Percentiles rank a stretch among this genome's conserved stretches.
phyloP scores from a whole-genome alignment of 768 basidiomycete genomes.

The Rubroboletus satanas region DNA sequence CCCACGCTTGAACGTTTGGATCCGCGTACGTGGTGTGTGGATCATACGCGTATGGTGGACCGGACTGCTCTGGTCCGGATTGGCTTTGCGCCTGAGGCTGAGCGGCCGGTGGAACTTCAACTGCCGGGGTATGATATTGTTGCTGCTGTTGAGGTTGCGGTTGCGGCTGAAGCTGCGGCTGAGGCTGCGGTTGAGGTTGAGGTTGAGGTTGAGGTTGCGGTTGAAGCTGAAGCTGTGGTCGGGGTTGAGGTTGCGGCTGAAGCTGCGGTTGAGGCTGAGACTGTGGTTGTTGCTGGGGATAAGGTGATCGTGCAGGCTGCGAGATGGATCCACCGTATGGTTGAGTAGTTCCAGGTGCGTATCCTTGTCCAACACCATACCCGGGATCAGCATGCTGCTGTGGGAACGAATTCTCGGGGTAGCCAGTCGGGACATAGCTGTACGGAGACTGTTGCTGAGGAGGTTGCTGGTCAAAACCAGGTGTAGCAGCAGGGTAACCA shows the following conservation, averaged over 20 bases:
- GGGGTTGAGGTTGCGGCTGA: slow-evolving; percentile 29
- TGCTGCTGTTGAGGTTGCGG: slow-evolving; percentile 30
- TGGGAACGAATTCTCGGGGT: slow-evolving; percentile 25
- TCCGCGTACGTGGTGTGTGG: slow-evolving; percentile 68
- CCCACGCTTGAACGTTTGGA: slow-evolving; percentile 83
- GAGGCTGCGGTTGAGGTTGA: slow-evolving; percentile 12
- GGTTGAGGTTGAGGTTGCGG: slow-evolving; percentile 14
- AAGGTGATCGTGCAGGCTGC: slow-evolving; percentile 31
- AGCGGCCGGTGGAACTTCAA: slow-evolving; percentile 5
- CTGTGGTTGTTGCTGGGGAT: slow-evolving; percentile 31
- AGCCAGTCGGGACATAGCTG: slow-evolving; percentile 22
- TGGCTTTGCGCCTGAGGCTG: slow-evolving; percentile 16
- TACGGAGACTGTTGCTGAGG: slow-evolving; percentile 32
- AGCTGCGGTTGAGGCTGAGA: slow-evolving; percentile 19
- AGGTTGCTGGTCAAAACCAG: slow-evolving; percentile 42
- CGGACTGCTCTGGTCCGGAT: slow-evolving; percentile 24
- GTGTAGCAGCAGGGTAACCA: slow-evolving; percentile 39
- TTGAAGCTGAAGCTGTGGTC: slow-evolving; percentile 29
- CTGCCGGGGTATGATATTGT: slow-evolving; percentile 9
- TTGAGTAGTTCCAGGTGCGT: slow-evolving; percentile 16
- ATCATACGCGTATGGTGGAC: slow-evolving; percentile 56
- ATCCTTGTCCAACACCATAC: slow-evolving; percentile 24
- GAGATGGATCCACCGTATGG: slow-evolving; percentile 18
- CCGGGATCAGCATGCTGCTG: slow-evolving; percentile 26
- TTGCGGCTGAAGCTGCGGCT: slow-evolving; percentile 28